phyloP scores from a whole-genome alignment of 257 asterid genomes.

The Nicotiana paniculata region DNA sequence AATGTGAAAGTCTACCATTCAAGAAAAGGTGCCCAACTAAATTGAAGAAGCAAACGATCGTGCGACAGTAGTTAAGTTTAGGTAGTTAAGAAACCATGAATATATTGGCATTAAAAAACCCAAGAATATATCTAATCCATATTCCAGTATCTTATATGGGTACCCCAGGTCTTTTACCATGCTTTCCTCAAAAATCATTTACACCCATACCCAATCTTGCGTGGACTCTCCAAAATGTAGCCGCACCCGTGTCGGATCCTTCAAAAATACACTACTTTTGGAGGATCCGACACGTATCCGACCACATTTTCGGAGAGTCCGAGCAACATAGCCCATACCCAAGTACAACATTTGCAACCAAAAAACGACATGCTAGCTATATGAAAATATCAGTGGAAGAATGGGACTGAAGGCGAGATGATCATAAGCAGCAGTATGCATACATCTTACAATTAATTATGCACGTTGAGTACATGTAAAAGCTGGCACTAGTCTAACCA shows the following conservation, averaged over 20 bases:
- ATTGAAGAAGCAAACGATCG: neutral
- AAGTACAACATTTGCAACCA: neutral
- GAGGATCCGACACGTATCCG: too few species aligned
- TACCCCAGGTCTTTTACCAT: neutral
- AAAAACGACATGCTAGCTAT: neutral
- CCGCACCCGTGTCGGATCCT: too few species aligned
- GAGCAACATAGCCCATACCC: neutral
- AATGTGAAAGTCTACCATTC: neutral
- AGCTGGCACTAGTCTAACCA: neutral
- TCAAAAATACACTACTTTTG: too few species aligned
- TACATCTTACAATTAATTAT: neutral
- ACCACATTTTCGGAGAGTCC: too few species aligned
- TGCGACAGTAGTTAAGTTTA: neutral
- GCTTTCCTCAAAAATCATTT: neutral
- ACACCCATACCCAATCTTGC: neutral
- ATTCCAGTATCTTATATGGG: neutral
- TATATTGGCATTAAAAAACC: neutral
- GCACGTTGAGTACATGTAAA: neutral
- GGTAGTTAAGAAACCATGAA: neutral
- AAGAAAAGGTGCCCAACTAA: neutral
- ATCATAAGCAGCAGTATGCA: neutral
- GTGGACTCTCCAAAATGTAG: too few species aligned
- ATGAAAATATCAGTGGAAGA: neutral
- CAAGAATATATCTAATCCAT: neutral
- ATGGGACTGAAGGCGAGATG: neutral